Evolutionary conservation across 2,329 filamentous ascomycete genomes (phyloP), one percentile per base, ranked within the genome.

Genomic region (Zymoseptoria crescenta): DNA sequence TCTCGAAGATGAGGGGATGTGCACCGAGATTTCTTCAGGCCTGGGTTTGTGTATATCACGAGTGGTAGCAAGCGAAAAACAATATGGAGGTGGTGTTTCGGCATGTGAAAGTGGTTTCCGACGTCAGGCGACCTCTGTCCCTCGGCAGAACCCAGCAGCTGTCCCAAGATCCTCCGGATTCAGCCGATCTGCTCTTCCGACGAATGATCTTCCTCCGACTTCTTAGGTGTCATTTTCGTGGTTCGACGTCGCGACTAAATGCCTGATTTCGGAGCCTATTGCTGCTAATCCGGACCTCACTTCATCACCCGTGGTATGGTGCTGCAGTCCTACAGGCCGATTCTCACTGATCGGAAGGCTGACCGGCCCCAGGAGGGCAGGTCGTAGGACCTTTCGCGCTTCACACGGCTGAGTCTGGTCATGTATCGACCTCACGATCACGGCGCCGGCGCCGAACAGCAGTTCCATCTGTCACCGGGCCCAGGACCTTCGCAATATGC

Each of bases 361-460:
- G 35, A 45, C 35, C 35, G 16, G 35, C 35, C 35, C 35, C 35
- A 45, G 16, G 35, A 45, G 35, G 35, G 35, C 35, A 45, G 35
- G 35, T 45, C 35, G 13, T 45, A 45, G 35, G 35, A 45, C 35
- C 35, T n/a, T 7, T 1, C 16, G 13, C 35, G 35, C 2, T 45
- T 45, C 35, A n/a, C n/a, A 45, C 35, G 16, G 10, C 35, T 45
- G 35, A 2, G 7, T 45, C 35, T 45, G 35, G 16, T 4, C 27
- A 68, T 68, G 67, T 68, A 66, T 59, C 62, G 64, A 49, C 67
- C 65, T 45, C 62, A 65, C 56, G 62, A 64, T 57, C 49, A 55
- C 57, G 63, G 64, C 55, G 64, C 62, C 6, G 63, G 63, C 64
- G 65, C 64, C 55, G 60, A 60, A 50, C 63, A 62, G 54, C 60